Evolutionary conservation across 1,284 basidiomycete genomes (phyloP), one percentile per base, ranked within the genome.

Genomic region (Gomphus sp.): DNA sequence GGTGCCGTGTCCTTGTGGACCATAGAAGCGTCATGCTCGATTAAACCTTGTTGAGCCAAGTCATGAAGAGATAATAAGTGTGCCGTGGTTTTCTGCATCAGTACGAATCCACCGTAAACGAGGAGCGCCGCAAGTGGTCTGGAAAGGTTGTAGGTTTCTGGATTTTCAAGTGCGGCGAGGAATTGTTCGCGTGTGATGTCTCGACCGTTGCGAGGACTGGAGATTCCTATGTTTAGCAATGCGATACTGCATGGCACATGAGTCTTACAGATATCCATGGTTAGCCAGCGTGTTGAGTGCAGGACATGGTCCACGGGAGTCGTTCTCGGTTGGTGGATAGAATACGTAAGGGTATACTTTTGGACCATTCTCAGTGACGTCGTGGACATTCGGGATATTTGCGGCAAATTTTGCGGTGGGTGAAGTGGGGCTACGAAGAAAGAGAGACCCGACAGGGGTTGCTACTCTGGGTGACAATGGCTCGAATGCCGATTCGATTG

Each of bases 251-350:
- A 14, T 37, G 31, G 31, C 9, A 36, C 10, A 14, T 1, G 14
- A 6, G 16, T 67, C 73, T 56, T 49, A 74, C 73, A 74, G 57
- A 58, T 71, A 71, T 28, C 68, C 67, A 53, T 74, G 73, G 60
- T 75, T 75, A 33, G 73, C 72, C 28, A 75, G 66, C 8, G 73
- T 66, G 60, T 75, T 75, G 58, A 75, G 64, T 7, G 73, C 74
- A 11, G 74, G 74, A 58, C 74, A 75, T 4, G 74, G 74, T 5
- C 69, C 71, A 25, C 74, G 70, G 59, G 68, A 68, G 62, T 70
- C 73, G 28, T 60, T 64, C 34, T 63, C 56, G 45, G 60, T 34
- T n/a, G 60, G 45, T 12, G 57, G 48, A 3, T 11, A 6, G 18
- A 53, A 53, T 14, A n/a, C 36, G 18, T 53, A 36, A 9, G 52